Evolutionary conservation across 1,284 basidiomycete genomes (phyloP), one percentile per base, ranked within the genome.

Genomic region (Ganoderma lingzhi): DNA sequence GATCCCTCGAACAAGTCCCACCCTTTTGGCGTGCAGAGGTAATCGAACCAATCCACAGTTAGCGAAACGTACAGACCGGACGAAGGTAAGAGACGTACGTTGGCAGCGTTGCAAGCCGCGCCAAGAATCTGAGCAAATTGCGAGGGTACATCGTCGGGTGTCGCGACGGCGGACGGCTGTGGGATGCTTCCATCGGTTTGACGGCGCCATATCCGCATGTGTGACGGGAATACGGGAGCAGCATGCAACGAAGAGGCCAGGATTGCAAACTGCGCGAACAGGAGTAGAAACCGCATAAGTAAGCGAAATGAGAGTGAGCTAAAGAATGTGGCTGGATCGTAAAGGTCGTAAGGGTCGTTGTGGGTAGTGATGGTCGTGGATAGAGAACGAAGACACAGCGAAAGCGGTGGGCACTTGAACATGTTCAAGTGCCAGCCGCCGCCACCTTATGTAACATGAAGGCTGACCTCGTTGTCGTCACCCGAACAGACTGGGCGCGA

Each of bases 261-360:
- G 14, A 53, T 19, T 12, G 42, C 60, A 30, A 69, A 60, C 30
- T 65, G 63, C 9, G 65, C 10, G 55, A 63, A 69, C 17, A 63
- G 63, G 68, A 69, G 68, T 28, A 69, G 53, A 32, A 64, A 48
- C 60, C 44, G 64, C 64, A 69, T 65, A 37, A 55, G 55, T 35
- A 51, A 53, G 45, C 23, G 48, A 63, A 65, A 65, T 30, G 68
- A 65, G 45, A 63, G 64, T 61, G 59, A 42, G 28, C 37, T 61
- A 61, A 61, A 39, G 59, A 61, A 42, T 41, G 59, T 41, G 48
- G 48, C 48, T 51, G 48, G 48, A 14, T 56, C 53, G 48, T 51
- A 28, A 41, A 32, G 51, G 42, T 35, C 42, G 62, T 58, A 17
- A 41, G 9, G 59, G 39, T 19, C 9, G 51, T 17, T 32, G 23